phyloP scores from a whole-genome alignment of 768 basidiomycete genomes.

The Rhizopogon vinicolor region DNA sequence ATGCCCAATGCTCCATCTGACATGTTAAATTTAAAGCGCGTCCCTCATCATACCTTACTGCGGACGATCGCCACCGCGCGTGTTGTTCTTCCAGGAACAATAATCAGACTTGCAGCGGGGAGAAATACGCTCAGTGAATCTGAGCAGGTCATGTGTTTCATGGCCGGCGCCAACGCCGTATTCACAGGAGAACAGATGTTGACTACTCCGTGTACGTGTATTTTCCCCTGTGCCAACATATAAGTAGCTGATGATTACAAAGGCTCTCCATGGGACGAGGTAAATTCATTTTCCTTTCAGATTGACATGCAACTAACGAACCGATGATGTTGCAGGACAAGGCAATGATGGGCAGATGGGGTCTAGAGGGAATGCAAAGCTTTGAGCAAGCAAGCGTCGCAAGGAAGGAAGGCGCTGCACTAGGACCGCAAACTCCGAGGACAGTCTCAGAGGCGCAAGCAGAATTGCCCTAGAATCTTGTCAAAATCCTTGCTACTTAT shows the following conservation, averaged over 20 bases:
- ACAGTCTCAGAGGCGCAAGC: neutral
- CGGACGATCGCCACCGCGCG: conserved; percentile 95
- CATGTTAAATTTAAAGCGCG: conserved; percentile 45
- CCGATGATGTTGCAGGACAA: conserved; percentile 58
- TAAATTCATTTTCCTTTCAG: conserved; percentile 20
- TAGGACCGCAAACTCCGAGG: neutral
- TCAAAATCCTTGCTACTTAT: neutral
- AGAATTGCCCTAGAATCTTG: neutral
- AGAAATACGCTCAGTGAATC: conserved; percentile 84
- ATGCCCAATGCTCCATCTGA: conserved; percentile 5
- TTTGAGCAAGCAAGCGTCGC: conserved; percentile 73
- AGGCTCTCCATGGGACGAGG: conserved; percentile 96
- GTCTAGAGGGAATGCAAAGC: conserved; percentile 84
- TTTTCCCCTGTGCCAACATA: neutral
- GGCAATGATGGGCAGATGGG: conserved; percentile 91
- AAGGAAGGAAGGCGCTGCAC: conserved; percentile 42
- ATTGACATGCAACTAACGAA: conserved; percentile 7
- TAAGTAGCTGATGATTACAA: conserved; percentile 7
- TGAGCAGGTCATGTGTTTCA: conserved; percentile 97
- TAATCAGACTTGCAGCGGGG: conserved; percentile 94
- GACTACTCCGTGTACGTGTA: conserved; percentile 84
- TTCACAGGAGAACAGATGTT: conserved; percentile 99
- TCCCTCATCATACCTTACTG: conserved; percentile 78
- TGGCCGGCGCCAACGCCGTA: conserved; percentile 97
- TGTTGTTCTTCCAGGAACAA: conserved; percentile 85